These are phyloP conservation scores for Podaxis mareebaensis DNA, from an alignment of 768 basidiomycete species.

Conservation along the genomic window DNA sequence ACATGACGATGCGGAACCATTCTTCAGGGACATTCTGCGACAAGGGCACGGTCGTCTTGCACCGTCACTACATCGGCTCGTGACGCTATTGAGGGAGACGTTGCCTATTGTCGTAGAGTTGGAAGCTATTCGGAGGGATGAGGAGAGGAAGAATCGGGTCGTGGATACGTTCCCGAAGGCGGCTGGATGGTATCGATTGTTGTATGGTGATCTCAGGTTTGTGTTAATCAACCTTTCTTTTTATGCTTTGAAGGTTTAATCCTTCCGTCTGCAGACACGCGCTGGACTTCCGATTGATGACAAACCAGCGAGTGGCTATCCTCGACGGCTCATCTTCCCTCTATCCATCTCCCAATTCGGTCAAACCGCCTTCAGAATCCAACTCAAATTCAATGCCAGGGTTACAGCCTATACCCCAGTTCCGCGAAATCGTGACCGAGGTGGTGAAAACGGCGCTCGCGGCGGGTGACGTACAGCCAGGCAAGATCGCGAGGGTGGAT, in stretches of 20 bases:
- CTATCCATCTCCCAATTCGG: conserved; percentile 30
- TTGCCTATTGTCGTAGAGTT: conserved; percentile 76
- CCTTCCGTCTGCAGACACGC: conserved; percentile 53
- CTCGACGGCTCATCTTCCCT: conserved; percentile 74
- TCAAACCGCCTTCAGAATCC: conserved; percentile 17
- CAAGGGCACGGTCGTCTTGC: conserved; percentile 64
- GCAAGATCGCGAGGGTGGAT: conserved; percentile 56
- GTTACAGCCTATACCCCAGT: conserved; percentile 62
- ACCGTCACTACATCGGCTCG: conserved; percentile 63
- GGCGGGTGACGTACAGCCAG: conserved; percentile 29
- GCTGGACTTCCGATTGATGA: conserved; percentile 78
- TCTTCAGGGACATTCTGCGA: conserved; percentile 69
- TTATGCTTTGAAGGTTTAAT: neutral
- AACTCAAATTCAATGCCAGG: conserved; percentile 25
- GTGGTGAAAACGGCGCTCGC: conserved; percentile 45
- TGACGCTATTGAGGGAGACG: conserved; percentile 71
- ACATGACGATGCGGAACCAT: conserved; percentile 77
- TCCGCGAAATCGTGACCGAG: conserved; percentile 49
- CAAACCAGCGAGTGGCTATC: conserved; percentile 61
- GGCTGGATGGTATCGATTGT: conserved; percentile 78
- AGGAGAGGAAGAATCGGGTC: conserved; percentile 31
- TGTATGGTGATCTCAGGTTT: conserved; percentile 70
- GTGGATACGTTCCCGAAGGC: conserved; percentile 78
- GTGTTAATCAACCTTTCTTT: conserved; percentile 15
- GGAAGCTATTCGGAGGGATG: conserved; percentile 49